A percentile compares a stretch with the other conserved stretches of the same genome.
These are phyloP conservation scores for Trichophaea hybrida DNA, from an alignment of 2,329 filamentous ascomycete species.

Conservation along the genomic window DNA sequence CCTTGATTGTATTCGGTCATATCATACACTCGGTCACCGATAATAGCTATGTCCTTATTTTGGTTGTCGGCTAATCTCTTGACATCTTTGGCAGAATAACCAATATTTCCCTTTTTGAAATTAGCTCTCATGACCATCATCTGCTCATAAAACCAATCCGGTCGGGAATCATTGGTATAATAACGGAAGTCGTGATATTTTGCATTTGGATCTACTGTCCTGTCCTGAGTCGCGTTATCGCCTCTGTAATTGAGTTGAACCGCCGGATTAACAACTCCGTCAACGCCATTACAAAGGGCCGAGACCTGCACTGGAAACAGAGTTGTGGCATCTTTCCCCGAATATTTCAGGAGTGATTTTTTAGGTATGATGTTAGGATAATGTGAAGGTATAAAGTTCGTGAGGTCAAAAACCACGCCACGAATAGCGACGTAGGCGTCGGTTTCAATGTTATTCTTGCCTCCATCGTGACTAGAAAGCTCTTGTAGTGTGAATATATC, in stretches of 20 bases:
- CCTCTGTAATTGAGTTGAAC: conserved; percentile 76
- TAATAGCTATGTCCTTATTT: conserved; percentile 55
- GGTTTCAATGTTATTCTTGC: conserved; percentile 51
- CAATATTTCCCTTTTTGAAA: conserved; percentile 77
- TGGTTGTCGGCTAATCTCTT: conserved; percentile 50
- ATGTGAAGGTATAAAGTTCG: conserved; percentile 56
- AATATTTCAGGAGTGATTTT: conserved; percentile 60
- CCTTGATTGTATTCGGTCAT: conserved; percentile 69
- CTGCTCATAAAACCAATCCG: conserved; percentile 86
- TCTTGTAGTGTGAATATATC: conserved; percentile 71
- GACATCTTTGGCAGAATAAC: conserved; percentile 67
- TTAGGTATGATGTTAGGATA: conserved; percentile 54
- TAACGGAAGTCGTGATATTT: conserved; percentile 87
- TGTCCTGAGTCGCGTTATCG: conserved; percentile 57
- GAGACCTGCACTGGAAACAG: conserved; percentile 92
- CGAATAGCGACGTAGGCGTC: conserved; percentile 67
- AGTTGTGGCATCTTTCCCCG: conserved; percentile 69
- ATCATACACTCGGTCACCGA: conserved; percentile 73
- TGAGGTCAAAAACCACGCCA: conserved; percentile 76
- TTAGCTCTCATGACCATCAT: conserved; percentile 62
- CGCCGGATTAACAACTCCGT: conserved; percentile 50
- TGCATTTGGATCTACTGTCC: conserved; percentile 53
- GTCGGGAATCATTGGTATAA: conserved; percentile 64
- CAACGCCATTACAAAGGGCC: conserved; percentile 67
- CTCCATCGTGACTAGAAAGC: conserved; percentile 44